phyloP scores from a whole-genome alignment of 805 yeast species.

The Candida palmyrensis region DNA sequence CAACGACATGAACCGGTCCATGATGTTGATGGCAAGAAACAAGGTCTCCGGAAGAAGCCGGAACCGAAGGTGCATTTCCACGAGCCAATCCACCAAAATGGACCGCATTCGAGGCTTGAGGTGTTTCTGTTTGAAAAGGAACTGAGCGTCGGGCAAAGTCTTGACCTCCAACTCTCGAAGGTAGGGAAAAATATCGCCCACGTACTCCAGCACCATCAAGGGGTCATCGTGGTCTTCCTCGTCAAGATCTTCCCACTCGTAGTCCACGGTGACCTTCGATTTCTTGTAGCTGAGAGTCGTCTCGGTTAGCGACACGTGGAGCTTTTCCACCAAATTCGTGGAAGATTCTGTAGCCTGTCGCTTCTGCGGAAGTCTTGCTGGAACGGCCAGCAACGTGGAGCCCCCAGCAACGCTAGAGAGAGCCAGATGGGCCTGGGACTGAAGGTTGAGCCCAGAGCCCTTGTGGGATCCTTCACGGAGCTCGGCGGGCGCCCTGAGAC shows the following conservation, averaged over 20 bases:
- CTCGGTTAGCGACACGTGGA: constrained; percentile 7
- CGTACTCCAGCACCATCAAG: constrained; percentile 90
- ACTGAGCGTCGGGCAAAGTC: constrained; percentile 71
- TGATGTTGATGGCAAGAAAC: constrained; percentile 72
- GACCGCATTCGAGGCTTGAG: constrained; percentile 80
- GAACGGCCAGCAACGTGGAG: constrained; percentile 12
- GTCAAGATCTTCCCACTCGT: constrained; percentile 70
- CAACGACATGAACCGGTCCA: constrained; percentile 81
- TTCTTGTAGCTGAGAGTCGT: constrained; percentile 23
- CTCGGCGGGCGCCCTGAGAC: constrained; percentile 1
- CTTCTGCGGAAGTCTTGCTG: constrained; percentile 40
- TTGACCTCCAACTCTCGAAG: constrained; percentile 65
- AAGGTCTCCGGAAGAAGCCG: constrained; percentile 82
- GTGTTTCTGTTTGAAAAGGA: constrained; percentile 57
- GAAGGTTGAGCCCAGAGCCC: no score
- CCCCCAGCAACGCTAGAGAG: constrained; percentile 1
- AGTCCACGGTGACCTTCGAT: constrained; percentile 31
- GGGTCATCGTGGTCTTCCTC: constrained; percentile 66
- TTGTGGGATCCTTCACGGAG: no score
- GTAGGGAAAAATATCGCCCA: constrained; percentile 77
- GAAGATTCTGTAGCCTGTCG: constrained; percentile 54
- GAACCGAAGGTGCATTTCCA: constrained; percentile 81
- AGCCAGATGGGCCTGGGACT: no score
- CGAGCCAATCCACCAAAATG: constrained; percentile 89
- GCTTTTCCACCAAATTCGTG: constrained; percentile 38